These are phyloP conservation scores for Bipolaris zeicola DNA, from an alignment of 2,329 filamentous ascomycete species.

Conservation along the genomic window DNA sequence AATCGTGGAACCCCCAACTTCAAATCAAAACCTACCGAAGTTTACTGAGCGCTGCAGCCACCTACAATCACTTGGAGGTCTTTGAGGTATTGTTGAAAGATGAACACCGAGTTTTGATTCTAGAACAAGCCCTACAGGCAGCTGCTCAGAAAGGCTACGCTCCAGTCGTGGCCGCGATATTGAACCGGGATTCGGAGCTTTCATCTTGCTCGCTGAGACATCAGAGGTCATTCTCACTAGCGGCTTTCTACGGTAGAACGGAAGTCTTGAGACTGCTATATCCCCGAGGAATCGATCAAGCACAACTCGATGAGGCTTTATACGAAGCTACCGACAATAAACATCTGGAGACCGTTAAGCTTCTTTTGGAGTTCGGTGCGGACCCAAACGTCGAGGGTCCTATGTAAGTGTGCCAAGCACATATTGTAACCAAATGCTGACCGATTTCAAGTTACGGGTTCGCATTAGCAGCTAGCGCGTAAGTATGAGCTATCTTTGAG, in stretches of 20 bases:
- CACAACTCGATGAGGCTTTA: conserved; percentile 23
- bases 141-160: conserved; percentile 26
- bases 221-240: conserved; percentile 27
- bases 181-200: conserved; percentile 13
- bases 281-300: conserved; percentile 15
- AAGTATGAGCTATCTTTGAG: background rate
- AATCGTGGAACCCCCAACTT: conserved; percentile 23
- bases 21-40: conserved; percentile 28
- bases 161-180: conserved; percentile 22
- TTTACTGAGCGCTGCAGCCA: conserved; percentile 28
- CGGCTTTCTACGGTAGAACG: conserved; percentile 25
- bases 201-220: conserved; percentile 14
- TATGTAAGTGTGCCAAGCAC: conserved; percentile 11
- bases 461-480: background rate
- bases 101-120: conserved; percentile 20
- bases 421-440: background rate
- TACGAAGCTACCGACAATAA: conserved; percentile 29
- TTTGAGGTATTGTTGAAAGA: conserved; percentile 24
- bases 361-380: conserved; percentile 28
- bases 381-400: conserved; percentile 27
- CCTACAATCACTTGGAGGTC: conserved; percentile 29
- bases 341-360: conserved; percentile 24
- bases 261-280: conserved; percentile 23
- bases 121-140: conserved; percentile 30
- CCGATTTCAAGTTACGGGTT: background rate